A percentile compares a stretch with the other conserved stretches of the same genome.
Evolutionary conservation across 2,329 filamentous ascomycete genomes (phyloP).

Genomic region (Colletotrichum abscissum): DNA sequence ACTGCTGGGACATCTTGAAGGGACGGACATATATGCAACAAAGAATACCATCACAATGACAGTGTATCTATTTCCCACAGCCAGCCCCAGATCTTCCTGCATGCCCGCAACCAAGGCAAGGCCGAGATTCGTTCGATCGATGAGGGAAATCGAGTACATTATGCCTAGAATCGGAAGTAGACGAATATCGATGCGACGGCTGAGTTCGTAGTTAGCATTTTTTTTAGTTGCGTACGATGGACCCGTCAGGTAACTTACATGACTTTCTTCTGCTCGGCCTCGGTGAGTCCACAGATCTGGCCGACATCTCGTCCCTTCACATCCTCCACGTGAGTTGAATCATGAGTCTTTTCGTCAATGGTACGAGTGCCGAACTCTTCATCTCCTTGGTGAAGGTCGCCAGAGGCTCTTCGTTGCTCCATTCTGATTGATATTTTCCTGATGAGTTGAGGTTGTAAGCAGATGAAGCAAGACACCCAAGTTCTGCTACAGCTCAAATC

Average conservation of each 20-base stretch:
- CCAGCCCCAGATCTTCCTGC: slow-evolving; percentile 31
- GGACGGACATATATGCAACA: not conserved
- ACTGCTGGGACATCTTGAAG: not conserved
- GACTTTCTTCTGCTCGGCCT: not conserved
- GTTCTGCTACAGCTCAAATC: not conserved
- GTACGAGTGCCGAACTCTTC: not conserved
- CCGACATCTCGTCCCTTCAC: not conserved
- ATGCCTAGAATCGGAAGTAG: slow-evolving; percentile 49
- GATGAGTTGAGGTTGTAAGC: not conserved
- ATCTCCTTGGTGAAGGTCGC: not conserved
- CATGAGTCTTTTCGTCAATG: not conserved
- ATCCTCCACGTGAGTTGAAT: not conserved
- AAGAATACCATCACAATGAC: not conserved
- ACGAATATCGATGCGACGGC: slow-evolving; percentile 45
- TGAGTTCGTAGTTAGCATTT: not conserved
- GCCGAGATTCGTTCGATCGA: slow-evolving; percentile 36
- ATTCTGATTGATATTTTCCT: not conserved
- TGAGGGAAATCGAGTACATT: slow-evolving; percentile 38
- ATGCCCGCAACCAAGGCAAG: slow-evolving; percentile 36
- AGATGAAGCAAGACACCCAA: not conserved
- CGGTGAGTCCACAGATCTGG: not conserved
- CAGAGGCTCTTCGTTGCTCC: not conserved
- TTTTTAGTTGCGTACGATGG: not conserved
- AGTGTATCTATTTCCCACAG: slow-evolving; percentile 25
- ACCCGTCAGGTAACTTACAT: not conserved